Evolutionary conservation across 2,329 filamentous ascomycete genomes (phyloP).

Genomic region (Curvularia spicifera): DNA sequence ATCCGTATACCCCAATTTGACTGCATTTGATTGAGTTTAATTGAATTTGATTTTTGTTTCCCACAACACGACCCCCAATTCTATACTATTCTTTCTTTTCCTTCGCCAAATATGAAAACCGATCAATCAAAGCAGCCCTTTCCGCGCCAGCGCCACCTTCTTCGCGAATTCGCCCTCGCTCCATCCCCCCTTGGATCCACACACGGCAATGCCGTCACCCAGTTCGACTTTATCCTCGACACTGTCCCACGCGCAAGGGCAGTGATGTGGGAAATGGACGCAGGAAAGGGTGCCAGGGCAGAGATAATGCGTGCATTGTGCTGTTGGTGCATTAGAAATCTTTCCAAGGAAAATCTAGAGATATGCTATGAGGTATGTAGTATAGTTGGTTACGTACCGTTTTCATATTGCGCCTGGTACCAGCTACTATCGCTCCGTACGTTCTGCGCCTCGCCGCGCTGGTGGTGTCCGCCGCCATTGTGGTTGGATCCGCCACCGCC

Average conservation of each 20-base stretch:
- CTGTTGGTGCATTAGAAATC: constrained; percentile 50
- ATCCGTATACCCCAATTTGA: neutral
- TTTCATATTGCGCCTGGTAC: constrained; percentile 75
- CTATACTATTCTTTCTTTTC: neutral
- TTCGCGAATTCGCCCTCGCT: constrained; percentile 72
- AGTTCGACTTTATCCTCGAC: constrained; percentile 72
- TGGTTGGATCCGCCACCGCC: constrained; percentile 61
- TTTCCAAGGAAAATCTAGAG: neutral
- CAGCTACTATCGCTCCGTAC: constrained; percentile 81
- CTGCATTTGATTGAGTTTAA: neutral
- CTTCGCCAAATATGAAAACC: neutral
- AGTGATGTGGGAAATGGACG: constrained; percentile 96
- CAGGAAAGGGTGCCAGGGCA: constrained; percentile 94
- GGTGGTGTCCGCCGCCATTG: constrained; percentile 62
- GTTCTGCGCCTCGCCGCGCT: constrained; percentile 66
- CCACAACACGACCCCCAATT: neutral
- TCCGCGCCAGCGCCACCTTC: constrained; percentile 81
- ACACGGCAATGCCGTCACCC: constrained; percentile 74
- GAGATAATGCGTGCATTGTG: constrained; percentile 90
- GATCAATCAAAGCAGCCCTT: constrained; percentile 68
- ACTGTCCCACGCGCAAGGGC: constrained; percentile 80
- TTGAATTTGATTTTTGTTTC: neutral
- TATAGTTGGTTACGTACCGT: constrained; percentile 55
- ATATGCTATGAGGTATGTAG: no score
- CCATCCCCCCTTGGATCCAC: constrained; percentile 77